Evolutionary conservation across 306 rosid species (phyloP).

Genomic region (Casuarina cunninghamiana): DNA sequence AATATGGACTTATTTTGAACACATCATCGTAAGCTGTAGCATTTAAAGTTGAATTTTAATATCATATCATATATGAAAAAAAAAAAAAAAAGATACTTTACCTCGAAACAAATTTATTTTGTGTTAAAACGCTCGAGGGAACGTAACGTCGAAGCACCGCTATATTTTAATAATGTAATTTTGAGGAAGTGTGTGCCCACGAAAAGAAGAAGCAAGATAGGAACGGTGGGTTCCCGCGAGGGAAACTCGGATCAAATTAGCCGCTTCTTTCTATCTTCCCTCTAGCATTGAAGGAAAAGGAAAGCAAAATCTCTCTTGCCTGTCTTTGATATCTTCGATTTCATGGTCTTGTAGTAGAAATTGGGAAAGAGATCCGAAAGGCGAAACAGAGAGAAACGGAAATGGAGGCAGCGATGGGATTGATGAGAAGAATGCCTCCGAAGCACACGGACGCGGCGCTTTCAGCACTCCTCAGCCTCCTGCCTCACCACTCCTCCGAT

Average conservation of each 20-base stretch:
- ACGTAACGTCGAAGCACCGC: no score
- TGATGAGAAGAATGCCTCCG: slow-evolving; percentile 92
- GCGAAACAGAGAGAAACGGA: not conserved
- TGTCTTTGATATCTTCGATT: not conserved
- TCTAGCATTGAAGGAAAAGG: not conserved
- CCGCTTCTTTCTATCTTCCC: not conserved
- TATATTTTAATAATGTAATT: no score
- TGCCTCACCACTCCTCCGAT: slow-evolving; percentile 92
- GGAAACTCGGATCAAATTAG: slow-evolving; percentile 56
- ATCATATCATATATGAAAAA: no score
- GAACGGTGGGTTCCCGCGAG: slow-evolving; percentile 45
- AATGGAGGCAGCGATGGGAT: slow-evolving; percentile 98
- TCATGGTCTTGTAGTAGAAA: not conserved
- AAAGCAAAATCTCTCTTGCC: not conserved
- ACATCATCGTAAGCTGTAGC: no score
- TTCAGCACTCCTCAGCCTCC: slow-evolving; percentile 86
- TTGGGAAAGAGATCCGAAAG: not conserved
- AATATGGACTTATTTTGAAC: no score
- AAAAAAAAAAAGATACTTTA: no score
- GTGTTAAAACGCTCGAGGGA: no score
- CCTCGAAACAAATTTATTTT: no score
- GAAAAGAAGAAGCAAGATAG: not conserved
- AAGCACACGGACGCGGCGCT: slow-evolving; percentile 88
- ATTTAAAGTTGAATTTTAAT: no score
- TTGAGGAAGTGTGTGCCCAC: no score